These are phyloP conservation scores for Colletotrichum sansevieriae DNA, from an alignment of 2,329 filamentous ascomycete species.

Conservation along the genomic window DNA sequence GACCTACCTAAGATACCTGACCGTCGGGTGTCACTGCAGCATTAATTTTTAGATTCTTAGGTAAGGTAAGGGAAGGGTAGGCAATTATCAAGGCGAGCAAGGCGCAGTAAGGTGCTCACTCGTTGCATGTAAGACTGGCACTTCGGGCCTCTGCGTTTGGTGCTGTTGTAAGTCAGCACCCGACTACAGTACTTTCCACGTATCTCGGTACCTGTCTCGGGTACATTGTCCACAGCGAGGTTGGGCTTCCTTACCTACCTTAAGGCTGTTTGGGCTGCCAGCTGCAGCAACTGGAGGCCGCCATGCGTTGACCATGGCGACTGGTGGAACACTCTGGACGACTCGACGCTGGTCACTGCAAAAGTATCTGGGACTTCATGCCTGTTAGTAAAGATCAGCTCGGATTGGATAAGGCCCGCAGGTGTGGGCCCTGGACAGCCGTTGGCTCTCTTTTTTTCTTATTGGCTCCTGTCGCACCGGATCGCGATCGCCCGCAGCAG, in stretches of 20 bases:
- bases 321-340: constrained; percentile 2
- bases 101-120: neutral
- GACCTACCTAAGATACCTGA: neutral
- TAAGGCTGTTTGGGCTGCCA: constrained; percentile 24
- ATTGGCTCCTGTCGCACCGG: neutral
- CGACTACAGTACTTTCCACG: neutral
- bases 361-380: constrained; percentile 3
- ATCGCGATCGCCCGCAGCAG: constrained; percentile 32
- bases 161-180: neutral
- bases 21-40: constrained; percentile 26
- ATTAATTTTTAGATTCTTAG: constrained; percentile 5
- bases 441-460: neutral
- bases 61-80: neutral
- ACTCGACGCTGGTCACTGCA: neutral
- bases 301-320: constrained; percentile 12
- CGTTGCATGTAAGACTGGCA: too few relatives aligned
- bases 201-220: constrained; percentile 29
- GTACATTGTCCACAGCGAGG: constrained; percentile 24
- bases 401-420: neutral
- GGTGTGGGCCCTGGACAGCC: constrained; percentile 24
- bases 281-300: constrained; percentile 6
- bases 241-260: constrained; percentile 26
- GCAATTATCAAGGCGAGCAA: neutral
- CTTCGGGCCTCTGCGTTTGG: too few relatives aligned
- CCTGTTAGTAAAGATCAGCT: neutral